A percentile compares a stretch with the other conserved stretches of the same genome.
phyloP scores from a whole-genome alignment of 2,329 filamentous ascomycete genomes.

The Akanthomyces dipterigenus region DNA sequence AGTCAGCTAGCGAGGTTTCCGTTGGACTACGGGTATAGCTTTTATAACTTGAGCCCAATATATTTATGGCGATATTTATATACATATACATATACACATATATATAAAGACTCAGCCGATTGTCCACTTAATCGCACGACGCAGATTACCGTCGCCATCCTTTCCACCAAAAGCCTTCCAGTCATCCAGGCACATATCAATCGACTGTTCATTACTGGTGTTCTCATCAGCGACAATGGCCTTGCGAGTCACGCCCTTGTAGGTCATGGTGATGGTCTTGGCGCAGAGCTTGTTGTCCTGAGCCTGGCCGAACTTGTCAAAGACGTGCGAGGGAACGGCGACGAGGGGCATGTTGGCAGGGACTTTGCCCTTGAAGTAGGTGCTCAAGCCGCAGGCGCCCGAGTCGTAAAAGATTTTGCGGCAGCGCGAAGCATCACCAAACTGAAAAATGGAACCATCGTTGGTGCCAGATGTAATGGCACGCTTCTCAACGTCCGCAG shows the following conservation, averaged over 20 bases:
- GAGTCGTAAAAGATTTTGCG: conserved; percentile 8
- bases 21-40: too few relatives aligned
- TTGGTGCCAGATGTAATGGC: conserved; percentile 6
- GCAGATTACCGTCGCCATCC: conserved; percentile 11
- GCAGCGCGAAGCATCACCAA: conserved; percentile 7
- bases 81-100: too few relatives aligned
- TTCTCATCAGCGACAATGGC: conserved; percentile 16
- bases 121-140: conserved; percentile 7
- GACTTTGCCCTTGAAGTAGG: conserved; percentile 11
- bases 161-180: conserved; percentile 13
- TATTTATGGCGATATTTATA: too few relatives aligned
- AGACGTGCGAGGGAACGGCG: conserved; percentile 6
- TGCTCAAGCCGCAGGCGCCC: conserved; percentile 11
- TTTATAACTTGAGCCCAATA: too few relatives aligned
- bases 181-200: conserved; percentile 14
- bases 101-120: neutral
- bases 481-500: neutral
- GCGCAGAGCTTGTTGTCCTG: conserved; percentile 12
- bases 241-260: conserved; percentile 11
- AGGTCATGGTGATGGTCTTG: conserved; percentile 12
- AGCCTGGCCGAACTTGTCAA: conserved; percentile 8
- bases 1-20: too few relatives aligned
- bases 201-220: conserved; percentile 19
- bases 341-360: conserved; percentile 6
- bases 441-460: conserved; percentile 12